A percentile compares a stretch with the other conserved stretches of the same genome.
phyloP scores from a whole-genome alignment of 2,329 filamentous ascomycete species.

The Xylaria arbuscula region DNA sequence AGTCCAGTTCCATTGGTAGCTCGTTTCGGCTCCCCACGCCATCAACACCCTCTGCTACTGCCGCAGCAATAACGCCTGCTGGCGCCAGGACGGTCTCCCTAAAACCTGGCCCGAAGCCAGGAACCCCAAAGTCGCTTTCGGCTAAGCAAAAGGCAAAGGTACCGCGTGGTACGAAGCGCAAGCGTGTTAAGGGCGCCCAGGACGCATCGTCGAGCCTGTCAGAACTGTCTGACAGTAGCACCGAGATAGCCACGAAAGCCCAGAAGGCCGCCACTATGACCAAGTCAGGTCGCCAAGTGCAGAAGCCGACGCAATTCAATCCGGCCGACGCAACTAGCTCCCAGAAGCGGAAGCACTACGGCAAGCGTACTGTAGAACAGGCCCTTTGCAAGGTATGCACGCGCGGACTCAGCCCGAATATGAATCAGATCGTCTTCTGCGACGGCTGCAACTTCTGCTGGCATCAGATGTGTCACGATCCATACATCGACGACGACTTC shows the following conservation, averaged over 20 bases:
- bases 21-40: constrained; percentile 46
- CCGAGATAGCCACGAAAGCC: constrained; percentile 45
- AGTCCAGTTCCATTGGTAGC: constrained; percentile 31
- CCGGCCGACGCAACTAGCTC: constrained; percentile 52
- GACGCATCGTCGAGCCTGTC: constrained; percentile 45
- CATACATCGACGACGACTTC: constrained; percentile 75
- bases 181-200: constrained; percentile 48
- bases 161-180: constrained; percentile 50
- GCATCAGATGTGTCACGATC: constrained; percentile 85
- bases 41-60: constrained; percentile 19
- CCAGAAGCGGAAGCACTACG: constrained; percentile 57
- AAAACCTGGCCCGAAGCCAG: constrained; percentile 7
- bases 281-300: constrained; percentile 79
- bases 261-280: constrained; percentile 73
- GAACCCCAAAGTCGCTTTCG: constrained; percentile 33
- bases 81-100: neutral
- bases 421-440: constrained; percentile 87
- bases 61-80: constrained; percentile 12
- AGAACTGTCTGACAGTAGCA: constrained; percentile 48
- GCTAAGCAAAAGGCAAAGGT: constrained; percentile 38
- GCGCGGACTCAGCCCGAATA: constrained; percentile 75
- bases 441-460: constrained; percentile 83
- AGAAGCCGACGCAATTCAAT: constrained; percentile 72
- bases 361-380: constrained; percentile 70
- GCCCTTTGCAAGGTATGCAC: constrained; percentile 78